Evolutionary conservation across 371 early-diverging fungal genomes (phyloP).

Genomic region (Massospora cicadina): DNA sequence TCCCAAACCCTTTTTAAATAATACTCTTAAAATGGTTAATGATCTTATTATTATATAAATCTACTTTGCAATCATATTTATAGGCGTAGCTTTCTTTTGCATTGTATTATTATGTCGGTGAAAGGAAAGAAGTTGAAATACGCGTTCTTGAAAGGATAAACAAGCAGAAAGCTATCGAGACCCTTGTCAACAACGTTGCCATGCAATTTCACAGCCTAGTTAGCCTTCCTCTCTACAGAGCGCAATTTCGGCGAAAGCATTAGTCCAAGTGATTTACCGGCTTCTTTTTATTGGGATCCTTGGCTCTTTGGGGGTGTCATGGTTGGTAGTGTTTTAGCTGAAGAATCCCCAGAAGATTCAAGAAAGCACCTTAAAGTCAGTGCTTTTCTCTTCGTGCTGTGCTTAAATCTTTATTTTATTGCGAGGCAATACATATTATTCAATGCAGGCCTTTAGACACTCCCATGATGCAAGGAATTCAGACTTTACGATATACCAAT

Average conservation of each 20-base stretch:
- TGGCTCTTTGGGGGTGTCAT: background rate
- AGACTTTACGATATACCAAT: conserved; percentile 19
- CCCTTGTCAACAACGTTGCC: background rate
- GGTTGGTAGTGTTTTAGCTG: background rate
- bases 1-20: too few species aligned
- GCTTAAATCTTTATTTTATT: conserved; percentile 23
- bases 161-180: conserved; percentile 8
- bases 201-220: background rate
- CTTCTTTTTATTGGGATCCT: background rate
- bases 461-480: conserved; percentile 20
- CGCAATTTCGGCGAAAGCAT: background rate
- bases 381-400: conserved; percentile 18
- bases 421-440: conserved; percentile 23
- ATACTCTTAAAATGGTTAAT: background rate
- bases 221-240: background rate
- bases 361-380: background rate
- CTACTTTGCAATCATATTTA: conserved; percentile 1
- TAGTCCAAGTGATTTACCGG: background rate
- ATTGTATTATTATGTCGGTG: background rate
- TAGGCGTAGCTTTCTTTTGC: conserved; percentile 2
- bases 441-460: conserved; percentile 15
- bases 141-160: conserved; percentile 5
- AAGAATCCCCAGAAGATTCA: background rate
- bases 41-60: background rate
- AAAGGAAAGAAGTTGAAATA: conserved; percentile 6